These are phyloP conservation scores for Carex pumila DNA, from an alignment of 176 grass and related monocot species.

Conservation along the genomic window DNA sequence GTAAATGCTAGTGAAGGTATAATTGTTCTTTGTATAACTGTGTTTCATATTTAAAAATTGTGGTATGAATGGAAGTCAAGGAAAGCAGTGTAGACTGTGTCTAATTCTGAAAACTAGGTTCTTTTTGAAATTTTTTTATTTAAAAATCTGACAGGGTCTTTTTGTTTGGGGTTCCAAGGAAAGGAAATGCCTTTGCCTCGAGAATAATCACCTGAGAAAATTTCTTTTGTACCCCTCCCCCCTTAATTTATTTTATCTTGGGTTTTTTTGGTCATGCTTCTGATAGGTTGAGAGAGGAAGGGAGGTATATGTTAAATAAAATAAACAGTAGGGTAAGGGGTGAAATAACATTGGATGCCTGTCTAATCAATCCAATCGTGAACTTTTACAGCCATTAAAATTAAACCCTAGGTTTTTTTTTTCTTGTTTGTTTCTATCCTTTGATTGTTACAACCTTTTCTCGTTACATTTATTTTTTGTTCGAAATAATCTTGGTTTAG, in stretches of 20 bases:
- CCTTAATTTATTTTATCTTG: background rate
- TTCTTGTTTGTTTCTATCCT: background rate
- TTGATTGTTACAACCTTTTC: background rate
- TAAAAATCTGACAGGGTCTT: slow-evolving; percentile 33
- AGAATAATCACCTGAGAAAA: slow-evolving; percentile 52
- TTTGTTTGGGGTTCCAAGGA: slow-evolving; percentile 48
- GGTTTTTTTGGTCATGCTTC: background rate
- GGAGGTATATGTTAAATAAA: slow-evolving; percentile 15
- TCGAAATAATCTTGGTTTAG: background rate
- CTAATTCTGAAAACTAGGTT: slow-evolving; percentile 20
- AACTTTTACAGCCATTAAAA: slow-evolving; percentile 14
- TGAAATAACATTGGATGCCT: slow-evolving; percentile 22
- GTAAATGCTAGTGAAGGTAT: slow-evolving; percentile 1
- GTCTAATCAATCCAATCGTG: slow-evolving; percentile 25
- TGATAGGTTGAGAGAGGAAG: background rate
- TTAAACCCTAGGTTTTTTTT: background rate
- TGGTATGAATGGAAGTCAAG: slow-evolving; percentile 12
- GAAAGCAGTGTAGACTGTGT: slow-evolving; percentile 17
- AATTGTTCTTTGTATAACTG: slow-evolving; percentile 9
- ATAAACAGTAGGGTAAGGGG: background rate
- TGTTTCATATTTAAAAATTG: background rate
- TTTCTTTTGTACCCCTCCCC: slow-evolving; percentile 11
- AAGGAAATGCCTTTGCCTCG: slow-evolving; percentile 35
- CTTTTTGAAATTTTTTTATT: slow-evolving; percentile 5
- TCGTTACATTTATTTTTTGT: background rate